These are phyloP conservation scores for Nematocida displodere DNA, from an alignment of 371 early-diverging fungal species.

Conservation along the genomic window DNA sequence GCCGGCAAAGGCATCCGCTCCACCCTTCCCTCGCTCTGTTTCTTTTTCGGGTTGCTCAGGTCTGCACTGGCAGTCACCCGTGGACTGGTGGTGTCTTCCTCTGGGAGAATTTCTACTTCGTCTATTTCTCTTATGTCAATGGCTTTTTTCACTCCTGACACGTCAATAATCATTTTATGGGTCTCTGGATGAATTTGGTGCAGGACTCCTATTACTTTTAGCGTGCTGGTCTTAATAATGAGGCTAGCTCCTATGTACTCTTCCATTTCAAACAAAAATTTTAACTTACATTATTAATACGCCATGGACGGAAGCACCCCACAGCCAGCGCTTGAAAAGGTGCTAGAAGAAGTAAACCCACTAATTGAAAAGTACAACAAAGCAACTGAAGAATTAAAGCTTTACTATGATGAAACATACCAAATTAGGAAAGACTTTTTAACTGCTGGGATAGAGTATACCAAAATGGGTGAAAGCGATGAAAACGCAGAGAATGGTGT, in stretches of 20 bases:
- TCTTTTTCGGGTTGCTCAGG: not conserved
- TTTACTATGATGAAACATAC: not conserved
- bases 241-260: constrained; percentile 51
- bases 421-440: constrained; percentile 14
- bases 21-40: constrained; percentile 4
- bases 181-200: constrained; percentile 30
- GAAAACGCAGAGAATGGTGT: constrained; percentile 21
- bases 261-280: constrained; percentile 45
- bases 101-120: constrained; percentile 42
- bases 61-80: not conserved
- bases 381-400: constrained; percentile 14
- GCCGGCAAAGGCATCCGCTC: not conserved
- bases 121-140: constrained; percentile 35
- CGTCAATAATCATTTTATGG: constrained; percentile 1
- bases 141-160: not conserved
- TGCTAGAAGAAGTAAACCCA: not conserved
- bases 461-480: constrained; percentile 20
- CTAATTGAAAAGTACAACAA: constrained; percentile 35
- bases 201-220: constrained; percentile 33
- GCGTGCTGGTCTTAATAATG: constrained; percentile 39
- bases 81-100: not conserved
- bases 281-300: constrained; percentile 2
- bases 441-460: constrained; percentile 37
- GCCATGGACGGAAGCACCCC: constrained; percentile 39
- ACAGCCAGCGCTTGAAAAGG: constrained; percentile 7